Evolutionary conservation across 2,329 filamentous ascomycete species (phyloP), one percentile per base, ranked within the genome.

Genomic region (Botryotinia convoluta): DNA sequence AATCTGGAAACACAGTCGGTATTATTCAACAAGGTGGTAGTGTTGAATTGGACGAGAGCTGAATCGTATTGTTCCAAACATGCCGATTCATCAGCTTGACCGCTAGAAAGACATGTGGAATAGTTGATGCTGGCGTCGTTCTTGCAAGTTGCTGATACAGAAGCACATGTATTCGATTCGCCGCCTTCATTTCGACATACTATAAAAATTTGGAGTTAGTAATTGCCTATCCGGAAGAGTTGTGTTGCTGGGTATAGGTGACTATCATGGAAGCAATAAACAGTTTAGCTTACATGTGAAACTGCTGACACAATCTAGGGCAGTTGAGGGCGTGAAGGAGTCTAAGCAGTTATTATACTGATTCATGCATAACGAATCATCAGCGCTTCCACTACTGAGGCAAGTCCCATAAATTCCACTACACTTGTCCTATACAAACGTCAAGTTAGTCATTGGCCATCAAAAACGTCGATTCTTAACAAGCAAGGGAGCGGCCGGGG

Each of bases 311-410:
- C 74, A 75, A 65, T 75, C 74, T 18, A 68, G 20, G 16, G 72
- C 72, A 39, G 69, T 69, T 1, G 72, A 74, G 39, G 72, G 32
- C 7, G 72, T 75, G 57, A 75, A 75, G 16, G 74, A 74, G 37
- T 72, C 72, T 39, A 75, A 69, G 59, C 74, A 75, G 22, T 75
- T 72, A 39, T 75, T 75, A n/a, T 75, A 75, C 44, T 75, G 74
- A n/a, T 35, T 61, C 74, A 75, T 75, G 61, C 74, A 75, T 57
- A 54, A 48, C n/a, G 68, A 45, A 42, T 75, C 68, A 44, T 75
- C 67, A 3, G 74, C 67, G 29, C 54, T 32, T 2, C 74, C 74
- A n/a, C 61, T 69, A 45, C 48, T 67, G 3, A 75, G 57, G 65
- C 74, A 75, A 44, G 69, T 74, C 14, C 74, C 72, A 48, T 73